Conservation (phyloP, 2,329 filamentous ascomycete genomes). For the Monilinia vaccinii-corymbosi region DNA sequence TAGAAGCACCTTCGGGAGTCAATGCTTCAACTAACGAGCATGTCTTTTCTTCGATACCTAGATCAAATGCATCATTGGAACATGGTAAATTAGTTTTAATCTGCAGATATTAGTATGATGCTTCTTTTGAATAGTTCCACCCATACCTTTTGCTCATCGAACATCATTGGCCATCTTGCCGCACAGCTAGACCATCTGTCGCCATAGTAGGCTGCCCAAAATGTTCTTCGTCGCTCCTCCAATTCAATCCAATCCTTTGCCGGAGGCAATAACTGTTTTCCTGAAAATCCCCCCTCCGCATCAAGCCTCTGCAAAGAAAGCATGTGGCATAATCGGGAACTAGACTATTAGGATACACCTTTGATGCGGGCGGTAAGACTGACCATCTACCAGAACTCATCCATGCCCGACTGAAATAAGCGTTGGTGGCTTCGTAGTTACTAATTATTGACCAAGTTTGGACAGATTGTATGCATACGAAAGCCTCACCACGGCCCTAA, state of each 20-base stretch:
- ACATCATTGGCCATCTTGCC: constrained; percentile 79
- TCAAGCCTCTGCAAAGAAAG: constrained; percentile 78
- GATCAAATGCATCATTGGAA: constrained; percentile 67
- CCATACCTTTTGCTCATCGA: constrained; percentile 56
- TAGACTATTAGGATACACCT: neutral
- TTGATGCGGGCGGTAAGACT: neutral
- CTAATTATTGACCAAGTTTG: constrained; percentile 72
- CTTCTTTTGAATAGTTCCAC: constrained; percentile 7
- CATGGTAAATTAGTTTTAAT: constrained; percentile 66
- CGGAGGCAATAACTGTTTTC: constrained; percentile 59
- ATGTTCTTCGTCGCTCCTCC: constrained; percentile 73
- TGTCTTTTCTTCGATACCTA: constrained; percentile 53
- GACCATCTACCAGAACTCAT: constrained; percentile 63
- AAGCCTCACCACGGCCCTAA: constrained; percentile 65
- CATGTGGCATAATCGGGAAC: constrained; percentile 64
- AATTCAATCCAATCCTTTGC: constrained; percentile 72
- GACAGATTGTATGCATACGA: constrained; percentile 69
- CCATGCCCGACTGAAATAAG: constrained; percentile 79
- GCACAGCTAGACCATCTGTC: constrained; percentile 82
- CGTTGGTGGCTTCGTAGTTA: constrained; percentile 73
- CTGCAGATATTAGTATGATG: constrained; percentile 4
- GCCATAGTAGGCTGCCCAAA: constrained; percentile 76
- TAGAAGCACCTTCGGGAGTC: constrained; percentile 37
- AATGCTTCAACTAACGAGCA: constrained; percentile 57
- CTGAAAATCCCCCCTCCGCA: constrained; percentile 52